Base-by-base conservation (phyloP, 345 rosid genomes). In the Anacardium occidentale region DNA sequence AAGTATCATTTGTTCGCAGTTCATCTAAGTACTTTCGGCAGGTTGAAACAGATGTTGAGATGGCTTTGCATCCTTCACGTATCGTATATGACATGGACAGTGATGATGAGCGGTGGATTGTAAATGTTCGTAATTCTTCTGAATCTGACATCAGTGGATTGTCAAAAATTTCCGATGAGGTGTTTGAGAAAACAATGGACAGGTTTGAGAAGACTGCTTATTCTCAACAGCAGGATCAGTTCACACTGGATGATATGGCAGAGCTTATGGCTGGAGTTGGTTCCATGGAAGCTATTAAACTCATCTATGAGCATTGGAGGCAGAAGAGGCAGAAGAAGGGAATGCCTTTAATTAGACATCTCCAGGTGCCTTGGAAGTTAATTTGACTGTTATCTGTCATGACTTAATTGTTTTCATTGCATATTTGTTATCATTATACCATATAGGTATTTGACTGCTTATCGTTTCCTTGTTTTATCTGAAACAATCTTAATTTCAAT, bases 51-150 rank as follows among this genome's bases (percentile, higher is more conserved):
- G 99, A 95, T 84, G 87, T 91, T 66, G 96, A 92, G 79, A 87
- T 95, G 96, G 99, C 97, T 78, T 77, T 95, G 87, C 70, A 91
- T 79, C 91, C 96, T 64, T 83, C 84, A 12, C 89, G 79, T 73
- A 85, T 89, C 75, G 71, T 92, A 62, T 95, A 95, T 82, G 99
- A 92, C 83, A 91, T 95, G 91, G 99, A 95, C 82, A 95, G 93
- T 71, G 99, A 92, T 66, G 99, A 95, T 74, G 99, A 95, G 71
- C 79, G 75, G 83, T 92, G 87, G 90, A 63, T 92, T 53, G 67
- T 77, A 32, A 81, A 80, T 78, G 78, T 81, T 67, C 48, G 20
- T 40, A 80, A 71, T 70, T 79, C 87, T 75, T 80, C 85, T 20
- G 85, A 75, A 81, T 70, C 76, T 79, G 83, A 77, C 64, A 76